Conservation (phyloP, 768 basidiomycete genomes). For the Lactarius sp. region DNA sequence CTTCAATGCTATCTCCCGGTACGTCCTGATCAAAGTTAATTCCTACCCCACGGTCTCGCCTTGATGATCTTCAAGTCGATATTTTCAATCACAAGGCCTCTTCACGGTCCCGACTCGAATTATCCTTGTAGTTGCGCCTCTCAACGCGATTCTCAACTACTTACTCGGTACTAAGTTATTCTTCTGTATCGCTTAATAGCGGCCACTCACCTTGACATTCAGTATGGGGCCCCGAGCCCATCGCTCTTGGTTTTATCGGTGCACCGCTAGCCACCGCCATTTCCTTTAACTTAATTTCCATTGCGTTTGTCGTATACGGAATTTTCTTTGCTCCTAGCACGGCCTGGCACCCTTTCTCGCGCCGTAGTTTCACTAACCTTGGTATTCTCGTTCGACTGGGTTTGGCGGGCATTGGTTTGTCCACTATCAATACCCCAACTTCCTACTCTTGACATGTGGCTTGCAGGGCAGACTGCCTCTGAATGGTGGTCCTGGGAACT, state of each 20-base stretch:
- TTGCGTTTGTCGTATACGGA: slow-evolving; percentile 59
- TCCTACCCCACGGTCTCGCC: not conserved
- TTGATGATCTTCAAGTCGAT: slow-evolving; percentile 41
- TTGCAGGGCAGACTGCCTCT: slow-evolving; percentile 65
- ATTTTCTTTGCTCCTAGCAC: slow-evolving; percentile 56
- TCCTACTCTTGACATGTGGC: slow-evolving; percentile 2
- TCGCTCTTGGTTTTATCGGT: slow-evolving; percentile 85
- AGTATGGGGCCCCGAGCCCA: slow-evolving; percentile 78
- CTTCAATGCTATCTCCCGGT: slow-evolving; percentile 53
- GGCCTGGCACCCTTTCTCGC: slow-evolving; percentile 78
- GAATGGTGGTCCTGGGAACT: slow-evolving; percentile 99
- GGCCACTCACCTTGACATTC: slow-evolving; percentile 4
- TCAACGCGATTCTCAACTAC: slow-evolving; percentile 81
- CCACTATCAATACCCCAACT: not conserved
- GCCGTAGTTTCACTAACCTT: slow-evolving; percentile 60
- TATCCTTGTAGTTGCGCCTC: slow-evolving; percentile 74
- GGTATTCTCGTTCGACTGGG: slow-evolving; percentile 71
- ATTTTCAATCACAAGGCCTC: slow-evolving; percentile 83
- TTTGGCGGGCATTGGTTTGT: slow-evolving; percentile 69
- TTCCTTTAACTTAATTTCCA: slow-evolving; percentile 79
- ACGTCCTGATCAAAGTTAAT: slow-evolving; percentile 4
- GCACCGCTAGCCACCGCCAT: slow-evolving; percentile 88
- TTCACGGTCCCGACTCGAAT: slow-evolving; percentile 84
- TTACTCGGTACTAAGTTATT: slow-evolving; percentile 60
- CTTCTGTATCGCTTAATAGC: not conserved